Evolutionary conservation across 805 yeast species (phyloP).

Genomic region (Schizosaccharomyces lindneri): DNA sequence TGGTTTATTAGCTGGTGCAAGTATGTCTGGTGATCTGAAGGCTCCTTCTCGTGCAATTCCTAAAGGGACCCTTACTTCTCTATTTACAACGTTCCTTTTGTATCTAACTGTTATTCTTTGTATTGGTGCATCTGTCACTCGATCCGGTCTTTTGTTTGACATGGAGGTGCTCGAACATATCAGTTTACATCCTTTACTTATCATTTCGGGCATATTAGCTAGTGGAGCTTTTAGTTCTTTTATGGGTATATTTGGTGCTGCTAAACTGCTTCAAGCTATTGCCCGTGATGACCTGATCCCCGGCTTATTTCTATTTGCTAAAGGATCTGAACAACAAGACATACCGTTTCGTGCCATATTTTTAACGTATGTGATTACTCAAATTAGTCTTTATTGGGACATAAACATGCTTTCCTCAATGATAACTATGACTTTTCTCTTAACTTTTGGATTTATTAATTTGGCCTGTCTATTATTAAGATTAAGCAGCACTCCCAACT

Average conservation of each 20-base stretch:
- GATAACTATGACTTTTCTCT: constrained; percentile 87
- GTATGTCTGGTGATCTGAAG: constrained; percentile 84
- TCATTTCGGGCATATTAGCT: constrained; percentile 72
- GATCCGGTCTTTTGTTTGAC: constrained; percentile 51
- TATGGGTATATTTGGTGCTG: constrained; percentile 91
- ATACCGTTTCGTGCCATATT: constrained; percentile 43
- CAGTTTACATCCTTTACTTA: constrained; percentile 38
- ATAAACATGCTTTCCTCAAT: constrained; percentile 84
- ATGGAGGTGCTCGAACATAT: constrained; percentile 69
- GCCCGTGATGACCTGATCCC: constrained; percentile 79
- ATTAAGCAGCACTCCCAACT: constrained; percentile 90
- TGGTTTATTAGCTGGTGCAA: constrained; percentile 94
- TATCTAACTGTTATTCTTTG: constrained; percentile 63
- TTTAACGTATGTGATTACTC: constrained; percentile 63
- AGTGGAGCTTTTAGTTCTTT: constrained; percentile 80
- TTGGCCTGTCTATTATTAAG: constrained; percentile 75
- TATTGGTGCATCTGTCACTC: constrained; percentile 57
- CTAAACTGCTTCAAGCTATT: constrained; percentile 71
- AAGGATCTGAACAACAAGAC: constrained; percentile 19
- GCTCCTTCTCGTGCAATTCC: constrained; percentile 82
- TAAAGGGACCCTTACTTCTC: constrained; percentile 72
- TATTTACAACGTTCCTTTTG: constrained; percentile 47
- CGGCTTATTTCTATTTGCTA: constrained; percentile 36
- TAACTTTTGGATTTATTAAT: constrained; percentile 88
- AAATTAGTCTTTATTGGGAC: constrained; percentile 64